phyloP scores from a whole-genome alignment of 2,329 filamentous ascomycete genomes.

The Setomelanomma holmii region DNA sequence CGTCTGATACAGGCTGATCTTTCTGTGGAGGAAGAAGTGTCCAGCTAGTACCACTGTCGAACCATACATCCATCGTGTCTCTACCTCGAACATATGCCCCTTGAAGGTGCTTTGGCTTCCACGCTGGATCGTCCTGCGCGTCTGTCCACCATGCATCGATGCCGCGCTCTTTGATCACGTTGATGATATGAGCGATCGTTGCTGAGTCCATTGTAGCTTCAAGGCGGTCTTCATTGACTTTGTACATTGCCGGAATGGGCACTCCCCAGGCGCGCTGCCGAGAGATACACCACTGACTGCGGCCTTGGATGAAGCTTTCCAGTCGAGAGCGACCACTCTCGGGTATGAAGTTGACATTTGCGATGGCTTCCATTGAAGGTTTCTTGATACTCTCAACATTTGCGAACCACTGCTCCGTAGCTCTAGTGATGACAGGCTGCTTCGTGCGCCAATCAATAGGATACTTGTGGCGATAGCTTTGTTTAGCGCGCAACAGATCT shows the following conservation, averaged over 20 bases:
- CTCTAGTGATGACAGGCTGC: conserved; percentile 85
- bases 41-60: conserved; percentile 97
- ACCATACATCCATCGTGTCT: conserved; percentile 99
- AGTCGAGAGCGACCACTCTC: conserved; percentile 75
- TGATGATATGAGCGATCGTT: conserved; percentile 84
- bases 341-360: conserved; percentile 79
- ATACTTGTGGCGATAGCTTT: conserved; percentile 87
- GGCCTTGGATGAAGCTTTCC: conserved; percentile 82
- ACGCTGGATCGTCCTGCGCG: conserved; percentile 73
- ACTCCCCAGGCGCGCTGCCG: conserved; percentile 96
- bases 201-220: conserved; percentile 79
- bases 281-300: conserved; percentile 98
- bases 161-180: conserved; percentile 75
- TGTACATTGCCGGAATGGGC: conserved; percentile 89
- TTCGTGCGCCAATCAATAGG: conserved; percentile 99
- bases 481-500: conserved; percentile 68
- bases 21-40: conserved; percentile 51
- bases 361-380: conserved; percentile 72
- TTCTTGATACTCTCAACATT: conserved; percentile 85
- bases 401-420: conserved; percentile 97
- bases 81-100: conserved; percentile 74
- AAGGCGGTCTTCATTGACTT: conserved; percentile 64
- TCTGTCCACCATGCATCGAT: conserved; percentile 98
- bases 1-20: conserved; percentile 68
- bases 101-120: conserved; percentile 73